Percentiles rank a stretch among this genome's conserved stretches.
Conservation (phyloP, 352 stramenopile genomes). For the Phytophthora palmivora region DNA sequence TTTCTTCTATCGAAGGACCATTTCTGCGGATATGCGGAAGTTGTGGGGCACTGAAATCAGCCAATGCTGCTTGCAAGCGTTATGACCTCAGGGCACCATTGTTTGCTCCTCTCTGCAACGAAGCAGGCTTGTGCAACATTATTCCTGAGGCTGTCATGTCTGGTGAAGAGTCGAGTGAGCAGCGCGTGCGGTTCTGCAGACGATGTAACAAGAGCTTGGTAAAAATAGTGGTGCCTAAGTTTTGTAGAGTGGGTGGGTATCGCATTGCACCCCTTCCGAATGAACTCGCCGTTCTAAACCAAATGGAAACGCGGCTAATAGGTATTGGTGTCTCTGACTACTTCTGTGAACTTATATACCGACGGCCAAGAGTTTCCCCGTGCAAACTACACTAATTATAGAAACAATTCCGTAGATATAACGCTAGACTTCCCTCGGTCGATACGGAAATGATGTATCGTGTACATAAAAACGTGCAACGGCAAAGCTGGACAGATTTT, state of each 20-base stretch:
- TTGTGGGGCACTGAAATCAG: constrained; percentile 11
- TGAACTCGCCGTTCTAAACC: constrained; percentile 14
- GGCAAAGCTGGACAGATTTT: not conserved
- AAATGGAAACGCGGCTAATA: constrained; percentile 9
- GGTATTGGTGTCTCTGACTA: constrained; percentile 19
- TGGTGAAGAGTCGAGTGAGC: not conserved
- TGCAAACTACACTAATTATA: constrained; percentile 16
- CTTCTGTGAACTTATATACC: constrained; percentile 9
- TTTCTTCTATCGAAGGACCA: constrained; percentile 4
- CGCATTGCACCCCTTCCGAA: constrained; percentile 1
- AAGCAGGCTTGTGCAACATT: not conserved
- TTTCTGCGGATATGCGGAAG: constrained; percentile 13
- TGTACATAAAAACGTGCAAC: not conserved
- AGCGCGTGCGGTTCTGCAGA: not conserved
- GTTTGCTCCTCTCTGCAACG: constrained; percentile 4
- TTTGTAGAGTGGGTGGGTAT: constrained; percentile 16
- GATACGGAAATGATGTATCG: not conserved
- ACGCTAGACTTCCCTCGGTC: not conserved
- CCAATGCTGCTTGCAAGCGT: not conserved
- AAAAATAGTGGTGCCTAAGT: constrained; percentile 6
- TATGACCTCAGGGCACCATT: not conserved
- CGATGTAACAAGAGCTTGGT: not conserved
- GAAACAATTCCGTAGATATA: constrained; percentile 5
- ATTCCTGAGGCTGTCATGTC: not conserved
- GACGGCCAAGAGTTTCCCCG: constrained; percentile 20